Evolutionary conservation across 176 grass and related monocot genomes (phyloP).

Genomic region (Bonia amplexicaulis): DNA sequence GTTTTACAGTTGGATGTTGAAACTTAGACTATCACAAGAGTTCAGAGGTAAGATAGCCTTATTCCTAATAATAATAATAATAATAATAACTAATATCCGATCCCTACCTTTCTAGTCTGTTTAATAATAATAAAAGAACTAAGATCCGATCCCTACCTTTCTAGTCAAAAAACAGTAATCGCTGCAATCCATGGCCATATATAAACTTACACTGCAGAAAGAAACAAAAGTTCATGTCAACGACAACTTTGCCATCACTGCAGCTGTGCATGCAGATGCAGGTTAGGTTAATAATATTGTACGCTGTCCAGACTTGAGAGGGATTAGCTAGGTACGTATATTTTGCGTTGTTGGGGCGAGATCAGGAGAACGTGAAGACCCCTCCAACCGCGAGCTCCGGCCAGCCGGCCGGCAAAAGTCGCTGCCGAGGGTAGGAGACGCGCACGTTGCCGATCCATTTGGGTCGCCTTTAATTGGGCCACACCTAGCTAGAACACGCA

Average conservation of each 20-base stretch:
- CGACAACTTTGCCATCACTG: slow-evolving; percentile 25
- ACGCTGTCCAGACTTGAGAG: neutral
- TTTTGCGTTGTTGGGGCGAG: neutral
- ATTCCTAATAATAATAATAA: too few species aligned
- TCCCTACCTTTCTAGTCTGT: neutral
- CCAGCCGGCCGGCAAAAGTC: neutral
- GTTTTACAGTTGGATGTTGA: too few species aligned
- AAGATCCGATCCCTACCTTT: neutral
- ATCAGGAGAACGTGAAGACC: neutral
- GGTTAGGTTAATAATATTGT: neutral
- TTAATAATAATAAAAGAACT: neutral
- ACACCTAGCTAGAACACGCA: neutral
- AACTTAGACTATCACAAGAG: too few species aligned
- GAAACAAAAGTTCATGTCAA: slow-evolving; percentile 39
- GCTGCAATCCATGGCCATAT: neutral
- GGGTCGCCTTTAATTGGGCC: neutral
- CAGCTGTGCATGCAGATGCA: neutral
- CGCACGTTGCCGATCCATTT: neutral
- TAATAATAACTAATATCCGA: too few species aligned
- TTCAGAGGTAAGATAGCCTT: too few species aligned
- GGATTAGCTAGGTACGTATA: neutral
- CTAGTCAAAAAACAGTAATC: neutral
- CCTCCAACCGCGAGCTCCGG: neutral
- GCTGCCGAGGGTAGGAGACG: slow-evolving; percentile 20
- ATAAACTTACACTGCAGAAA: neutral